Percentiles rank a stretch among this genome's conserved stretches.
These are phyloP conservation scores for Calonectria ilicicola DNA, from an alignment of 2,329 filamentous ascomycete genomes.

Conservation along the genomic window DNA sequence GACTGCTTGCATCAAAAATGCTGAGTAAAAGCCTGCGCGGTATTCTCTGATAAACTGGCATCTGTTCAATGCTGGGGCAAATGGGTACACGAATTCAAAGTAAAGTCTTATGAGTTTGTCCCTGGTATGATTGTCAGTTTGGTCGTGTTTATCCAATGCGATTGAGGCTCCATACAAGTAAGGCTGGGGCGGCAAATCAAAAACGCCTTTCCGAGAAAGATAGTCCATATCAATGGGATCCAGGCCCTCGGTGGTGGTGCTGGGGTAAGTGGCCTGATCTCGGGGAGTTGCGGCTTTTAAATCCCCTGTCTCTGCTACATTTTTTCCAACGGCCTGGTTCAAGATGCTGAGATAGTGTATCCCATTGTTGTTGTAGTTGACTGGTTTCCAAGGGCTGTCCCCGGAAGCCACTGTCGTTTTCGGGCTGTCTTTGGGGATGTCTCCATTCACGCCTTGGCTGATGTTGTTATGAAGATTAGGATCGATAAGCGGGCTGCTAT, in stretches of 20 bases:
- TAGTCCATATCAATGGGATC: constrained; percentile 15
- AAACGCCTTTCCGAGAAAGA: constrained; percentile 6
- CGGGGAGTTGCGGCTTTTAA: neutral
- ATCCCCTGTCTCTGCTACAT: neutral
- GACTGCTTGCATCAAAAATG: constrained; percentile 12
- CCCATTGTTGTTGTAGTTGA: constrained; percentile 16
- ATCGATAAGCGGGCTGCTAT: neutral
- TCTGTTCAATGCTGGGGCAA: constrained; percentile 1
- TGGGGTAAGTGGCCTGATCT: neutral
- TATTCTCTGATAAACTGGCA: constrained; percentile 8
- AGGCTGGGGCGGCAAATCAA: constrained; percentile 9
- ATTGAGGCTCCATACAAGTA: neutral
- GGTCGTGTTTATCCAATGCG: accelerated
- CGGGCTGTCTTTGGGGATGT: neutral
- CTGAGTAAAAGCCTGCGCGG: neutral
- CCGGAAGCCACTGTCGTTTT: neutral
- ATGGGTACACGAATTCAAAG: constrained; percentile 16
- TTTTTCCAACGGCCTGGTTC: neutral
- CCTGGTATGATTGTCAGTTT: neutral
- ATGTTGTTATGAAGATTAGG: neutral
- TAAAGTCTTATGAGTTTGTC: neutral
- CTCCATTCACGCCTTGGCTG: neutral
- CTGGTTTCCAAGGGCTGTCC: neutral
- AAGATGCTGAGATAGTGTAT: constrained; percentile 18
- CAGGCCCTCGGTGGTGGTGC: neutral